A percentile compares a stretch with the other conserved stretches of the same genome.
These are phyloP conservation scores for Crithidia expoeki DNA, from an alignment of 208 protist genomes.

Conservation along the genomic window DNA sequence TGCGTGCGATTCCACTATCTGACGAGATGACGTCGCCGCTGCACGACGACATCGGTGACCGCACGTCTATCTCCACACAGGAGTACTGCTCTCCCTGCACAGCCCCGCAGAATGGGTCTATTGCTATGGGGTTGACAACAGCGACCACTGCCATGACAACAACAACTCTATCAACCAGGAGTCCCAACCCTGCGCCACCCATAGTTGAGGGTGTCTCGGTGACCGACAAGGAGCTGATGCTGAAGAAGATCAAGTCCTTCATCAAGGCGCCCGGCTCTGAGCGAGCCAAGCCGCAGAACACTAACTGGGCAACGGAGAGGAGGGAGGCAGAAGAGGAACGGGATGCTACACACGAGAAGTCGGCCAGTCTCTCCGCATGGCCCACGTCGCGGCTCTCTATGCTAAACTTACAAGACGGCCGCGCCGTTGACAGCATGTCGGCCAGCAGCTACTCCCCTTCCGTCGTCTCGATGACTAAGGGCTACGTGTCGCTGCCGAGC, in stretches of 20 bases:
- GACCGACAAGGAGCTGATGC: background rate
- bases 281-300: background rate
- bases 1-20: background rate
- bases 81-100: constrained; percentile 3
- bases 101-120: background rate
- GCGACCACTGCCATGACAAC: background rate
- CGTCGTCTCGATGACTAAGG: constrained; percentile 10
- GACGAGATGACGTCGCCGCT: constrained; percentile 11
- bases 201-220: background rate
- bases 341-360: background rate
- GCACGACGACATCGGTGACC: constrained; percentile 6
- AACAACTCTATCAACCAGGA: background rate
- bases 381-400: constrained; percentile 2
- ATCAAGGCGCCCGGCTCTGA: background rate
- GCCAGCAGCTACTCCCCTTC: background rate
- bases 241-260: background rate
- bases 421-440: background rate
- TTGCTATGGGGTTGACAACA: background rate
- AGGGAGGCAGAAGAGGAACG: background rate
- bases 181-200: background rate
- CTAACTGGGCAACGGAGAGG: background rate
- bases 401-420: constrained; percentile 10
- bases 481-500: constrained; percentile 22
- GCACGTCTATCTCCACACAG: background rate
- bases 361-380: background rate